Percentiles rank a stretch among this genome's conserved stretches.
phyloP scores from a whole-genome alignment of 2,329 filamentous ascomycete species.

The Penicillium sp. region DNA sequence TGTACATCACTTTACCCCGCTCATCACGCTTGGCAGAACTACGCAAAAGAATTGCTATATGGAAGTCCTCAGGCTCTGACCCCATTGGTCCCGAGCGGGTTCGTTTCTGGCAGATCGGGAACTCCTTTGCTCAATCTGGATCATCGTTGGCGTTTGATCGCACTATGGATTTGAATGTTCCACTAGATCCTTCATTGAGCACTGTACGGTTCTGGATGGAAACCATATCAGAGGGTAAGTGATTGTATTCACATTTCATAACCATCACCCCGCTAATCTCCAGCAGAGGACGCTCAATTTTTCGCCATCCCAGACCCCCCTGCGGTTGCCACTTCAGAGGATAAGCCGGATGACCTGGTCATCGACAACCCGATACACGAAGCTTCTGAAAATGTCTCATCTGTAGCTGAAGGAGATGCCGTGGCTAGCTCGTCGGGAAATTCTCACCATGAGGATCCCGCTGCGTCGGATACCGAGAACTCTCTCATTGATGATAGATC shows the following conservation, averaged over 20 bases:
- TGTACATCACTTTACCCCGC: constrained; percentile 37
- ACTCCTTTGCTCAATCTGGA: constrained; percentile 31
- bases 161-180: constrained; percentile 32
- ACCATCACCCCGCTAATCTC: constrained; percentile 5
- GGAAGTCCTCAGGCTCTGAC: constrained; percentile 28
- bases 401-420: constrained; percentile 21
- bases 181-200: constrained; percentile 28
- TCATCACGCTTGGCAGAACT: constrained; percentile 37
- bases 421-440: constrained; percentile 31
- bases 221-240: constrained; percentile 37
- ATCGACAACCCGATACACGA: constrained; percentile 29
- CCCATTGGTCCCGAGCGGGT: constrained; percentile 33
- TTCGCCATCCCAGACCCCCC: constrained; percentile 39
- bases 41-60: constrained; percentile 36
- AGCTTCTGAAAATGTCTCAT: constrained; percentile 21
- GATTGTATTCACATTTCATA: not conserved
- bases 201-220: constrained; percentile 41
- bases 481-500: not conserved
- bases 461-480: not conserved
- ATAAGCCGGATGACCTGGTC: constrained; percentile 33
- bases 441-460: not conserved
- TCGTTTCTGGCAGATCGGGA: constrained; percentile 43
- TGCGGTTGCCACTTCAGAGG: constrained; percentile 19
- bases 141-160: constrained; percentile 37
- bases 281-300: constrained; percentile 33